Evolutionary conservation across 192 early-diverging fungal species (phyloP), one percentile per base, ranked within the genome.

Genomic region (Fimicolochytrium jonesii): DNA sequence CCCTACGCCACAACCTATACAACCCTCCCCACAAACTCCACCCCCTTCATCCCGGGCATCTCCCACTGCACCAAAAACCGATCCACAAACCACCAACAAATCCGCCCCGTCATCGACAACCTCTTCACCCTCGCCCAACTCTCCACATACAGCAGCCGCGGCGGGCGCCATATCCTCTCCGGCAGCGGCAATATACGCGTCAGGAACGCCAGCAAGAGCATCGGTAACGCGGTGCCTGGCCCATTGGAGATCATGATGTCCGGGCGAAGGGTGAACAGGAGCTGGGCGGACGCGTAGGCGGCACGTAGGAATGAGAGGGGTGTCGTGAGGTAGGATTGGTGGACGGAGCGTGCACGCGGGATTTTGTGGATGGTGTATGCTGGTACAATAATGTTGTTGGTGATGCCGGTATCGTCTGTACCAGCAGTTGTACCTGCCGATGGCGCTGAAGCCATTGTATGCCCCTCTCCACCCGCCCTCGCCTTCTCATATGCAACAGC

Each of bases 1-100:
- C n/a, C n/a, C n/a, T n/a, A n/a, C n/a, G n/a, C n/a, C n/a, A 2
- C 53, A 43, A 42, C 25, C 39, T 32, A 68, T 9, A 68, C 57
- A 22, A 68, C 25, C 34, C 66, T 34, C 17, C 67, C 67, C 2
- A 64, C 7, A 65, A 70, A 75, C 46, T 76, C 74, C 3, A 68
- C 71, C 28, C 61, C 59, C 39, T 58, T 68, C 25, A 35, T 11
- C 31, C 26, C 37, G 22, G 71, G 42, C 10, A 74, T 70, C 4
- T 81, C 84, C 96, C 96, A 99, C 67, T 94, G 94, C 18, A 99
- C 92, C 4, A 99, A 44, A 64, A 99, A 95, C 5, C 78, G 64
- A 66, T 96, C 93, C 0, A 80, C 58, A 58, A 95, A 71, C 18
- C 59, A 79, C 73, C 92, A 92, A 25, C 92, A 45, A 15, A 99